Base-by-base conservation (phyloP, 2,329 filamentous ascomycete species). In the Cladosporium colombiae region DNA sequence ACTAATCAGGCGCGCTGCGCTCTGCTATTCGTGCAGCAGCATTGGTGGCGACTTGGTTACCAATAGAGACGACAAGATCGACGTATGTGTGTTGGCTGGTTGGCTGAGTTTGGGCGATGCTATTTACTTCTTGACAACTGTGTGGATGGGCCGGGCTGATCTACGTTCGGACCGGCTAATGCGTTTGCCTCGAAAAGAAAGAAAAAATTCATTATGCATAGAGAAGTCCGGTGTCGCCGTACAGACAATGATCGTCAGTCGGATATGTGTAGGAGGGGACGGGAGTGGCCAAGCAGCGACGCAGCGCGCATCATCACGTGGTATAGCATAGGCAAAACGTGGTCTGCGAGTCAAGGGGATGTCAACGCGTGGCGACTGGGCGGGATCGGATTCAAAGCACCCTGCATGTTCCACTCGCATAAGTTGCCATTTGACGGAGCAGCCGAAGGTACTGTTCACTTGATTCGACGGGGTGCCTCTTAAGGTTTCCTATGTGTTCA, bases 341-440 rank as follows among this genome's bases (percentile, higher is more conserved):
- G 50, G 25, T 10, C 27, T 31, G 50, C 50, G 18, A 53, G 50
- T 53, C 16, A 53, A 53, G 50, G 50, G 27, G 50, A 27, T n/a
- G 50, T 53, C 27, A 27, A n/a, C 50, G 50, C 27, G 50, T 53
- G 50, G 50, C 50, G 50, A 53, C 25, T n/a, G 50, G 29, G 37
- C 37, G 37, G 35, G 37, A 44, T n/a, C 27, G 21, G 27, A 53
- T 53, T 16, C 18, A 31, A 53, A 29, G 16, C 14, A 27, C 50
- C 50, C 50, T 53, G 50, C 50, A 29, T 53, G 50, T 31, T 11
- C 50, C 3, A 29, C 50, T 50, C 50, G 50, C 50, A 53, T 53
- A 33, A 53, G 50, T 31, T 53, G 27, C 50, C 50, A n/a, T 44
- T 53, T 31, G 50, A 7, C 18, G 50, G 50, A 31, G n/a, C 14